These are phyloP conservation scores for Globisporangium echinulatum DNA, from an alignment of 352 stramenopile genomes.

Conservation along the genomic window DNA sequence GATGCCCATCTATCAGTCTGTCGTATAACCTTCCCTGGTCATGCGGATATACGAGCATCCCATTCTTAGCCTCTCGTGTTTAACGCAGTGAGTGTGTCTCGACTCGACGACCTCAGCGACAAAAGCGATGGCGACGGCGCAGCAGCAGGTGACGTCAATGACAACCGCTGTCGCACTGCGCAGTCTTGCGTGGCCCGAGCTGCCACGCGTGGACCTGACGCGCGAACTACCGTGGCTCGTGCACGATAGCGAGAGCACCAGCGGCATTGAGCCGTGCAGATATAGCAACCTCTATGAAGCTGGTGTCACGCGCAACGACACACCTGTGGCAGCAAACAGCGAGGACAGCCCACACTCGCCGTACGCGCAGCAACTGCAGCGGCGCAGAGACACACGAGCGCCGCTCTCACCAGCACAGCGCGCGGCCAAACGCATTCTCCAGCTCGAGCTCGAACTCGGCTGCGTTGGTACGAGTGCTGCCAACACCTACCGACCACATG, in stretches of 20 bases:
- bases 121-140: not conserved
- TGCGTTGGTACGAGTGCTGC: not conserved
- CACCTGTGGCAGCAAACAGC: too few relatives aligned
- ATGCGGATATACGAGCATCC: too few relatives aligned
- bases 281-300: too few relatives aligned
- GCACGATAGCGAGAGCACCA: constrained; percentile 4
- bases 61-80: too few relatives aligned
- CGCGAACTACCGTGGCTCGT: constrained; percentile 37
- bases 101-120: too few relatives aligned
- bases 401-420: constrained; percentile 36
- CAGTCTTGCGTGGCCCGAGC: constrained; percentile 21
- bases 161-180: constrained; percentile 8
- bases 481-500: too few relatives aligned
- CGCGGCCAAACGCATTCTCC: constrained; percentile 46
- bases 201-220: constrained; percentile 30
- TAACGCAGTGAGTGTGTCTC: too few relatives aligned
- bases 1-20: too few relatives aligned
- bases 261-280: too few relatives aligned
- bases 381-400: constrained; percentile 12
- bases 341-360: constrained; percentile 20
- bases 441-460: constrained; percentile 34
- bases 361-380: constrained; percentile 25
- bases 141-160: not conserved
- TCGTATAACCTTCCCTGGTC: too few relatives aligned
- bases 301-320: not conserved